phyloP scores from a whole-genome alignment of 306 rosid genomes.

The Vicia sativa region DNA sequence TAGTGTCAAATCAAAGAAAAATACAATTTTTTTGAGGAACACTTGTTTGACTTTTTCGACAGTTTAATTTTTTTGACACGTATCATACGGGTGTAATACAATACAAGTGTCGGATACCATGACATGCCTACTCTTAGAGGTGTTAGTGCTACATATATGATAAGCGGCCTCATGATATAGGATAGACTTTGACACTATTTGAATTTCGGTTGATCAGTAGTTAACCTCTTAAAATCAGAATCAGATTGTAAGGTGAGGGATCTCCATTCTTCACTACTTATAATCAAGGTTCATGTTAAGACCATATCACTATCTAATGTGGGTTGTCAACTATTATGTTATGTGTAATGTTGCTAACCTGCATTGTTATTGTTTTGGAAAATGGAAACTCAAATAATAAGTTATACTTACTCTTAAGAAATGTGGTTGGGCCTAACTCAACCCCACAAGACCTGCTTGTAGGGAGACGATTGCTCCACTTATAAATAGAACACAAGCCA shows the following conservation, averaged over 20 bases:
- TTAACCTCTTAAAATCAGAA: background rate
- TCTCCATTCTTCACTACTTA: background rate
- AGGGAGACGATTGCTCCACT: too few relatives aligned
- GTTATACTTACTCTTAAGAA: too few relatives aligned
- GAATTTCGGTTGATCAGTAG: background rate
- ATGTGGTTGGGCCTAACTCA: too few relatives aligned
- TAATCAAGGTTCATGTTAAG: background rate
- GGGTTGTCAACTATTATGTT: background rate
- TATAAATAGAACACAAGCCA: too few relatives aligned
- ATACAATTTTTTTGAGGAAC: too few relatives aligned
- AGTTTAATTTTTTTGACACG: too few relatives aligned
- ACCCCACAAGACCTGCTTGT: too few relatives aligned
- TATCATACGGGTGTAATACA: too few relatives aligned
- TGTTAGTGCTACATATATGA: background rate
- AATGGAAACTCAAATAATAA: slow-evolving; percentile 7
- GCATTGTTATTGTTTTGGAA: background rate
- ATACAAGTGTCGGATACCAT: too few relatives aligned
- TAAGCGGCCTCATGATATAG: background rate
- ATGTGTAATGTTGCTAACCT: background rate
- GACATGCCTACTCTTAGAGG: too few relatives aligned
- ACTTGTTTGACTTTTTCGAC: too few relatives aligned
- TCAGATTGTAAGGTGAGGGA: background rate
- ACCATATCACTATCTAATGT: background rate
- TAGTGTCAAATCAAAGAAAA: too few relatives aligned
- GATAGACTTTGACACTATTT: background rate